Base-by-base conservation (phyloP, 805 yeast genomes). In the Helenozyma baotianmanensis region DNA sequence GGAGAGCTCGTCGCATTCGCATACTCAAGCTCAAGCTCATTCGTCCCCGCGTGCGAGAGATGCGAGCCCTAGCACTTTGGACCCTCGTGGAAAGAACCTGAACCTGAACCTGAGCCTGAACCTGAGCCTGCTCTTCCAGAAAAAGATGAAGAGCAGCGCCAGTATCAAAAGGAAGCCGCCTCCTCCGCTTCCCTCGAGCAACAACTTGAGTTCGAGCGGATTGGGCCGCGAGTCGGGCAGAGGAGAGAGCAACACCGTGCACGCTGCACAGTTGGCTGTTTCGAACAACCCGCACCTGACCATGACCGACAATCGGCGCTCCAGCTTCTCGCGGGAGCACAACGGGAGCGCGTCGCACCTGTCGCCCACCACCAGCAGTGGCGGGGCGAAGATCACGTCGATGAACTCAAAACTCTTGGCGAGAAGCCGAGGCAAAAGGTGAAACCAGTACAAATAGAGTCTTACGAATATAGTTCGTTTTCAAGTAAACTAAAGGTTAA, bases 391-490 rank as follows among this genome's bases (percentile, higher is more conserved):
- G 50, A 66, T 78, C 14, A 76, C 82, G 3, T 61, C 77, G 11
- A 62, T 72, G 72, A 78, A 76, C 50, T 79, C 85, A 5, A 75
- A 74, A 46, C 62, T 80, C 29, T 55, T 80, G 37, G 79, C 83
- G 4, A 58, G 85, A 47, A 72, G 78, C 32, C 62, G 65, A 14
- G 56, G 78, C 40, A 69, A 62, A 34, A 69, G 62, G 50, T 57
- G 43, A 35, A n/a, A n/a, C n/a, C n/a, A n/a, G n/a, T n/a, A n/a
- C n/a, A n/a, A n/a, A n/a, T n/a, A n/a, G n/a, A n/a, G n/a, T n/a
- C n/a, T n/a, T n/a, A n/a, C n/a, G n/a, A n/a, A n/a, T n/a, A n/a
- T n/a, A n/a, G n/a, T n/a, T n/a, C n/a, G n/a, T n/a, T n/a, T n/a
- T n/a, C n/a, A n/a, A n/a, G n/a, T n/a, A n/a, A n/a, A n/a, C n/a